These are phyloP conservation scores for Phialemoniopsis sp. DNA, from an alignment of 2,329 filamentous ascomycete genomes.

Conservation along the genomic window DNA sequence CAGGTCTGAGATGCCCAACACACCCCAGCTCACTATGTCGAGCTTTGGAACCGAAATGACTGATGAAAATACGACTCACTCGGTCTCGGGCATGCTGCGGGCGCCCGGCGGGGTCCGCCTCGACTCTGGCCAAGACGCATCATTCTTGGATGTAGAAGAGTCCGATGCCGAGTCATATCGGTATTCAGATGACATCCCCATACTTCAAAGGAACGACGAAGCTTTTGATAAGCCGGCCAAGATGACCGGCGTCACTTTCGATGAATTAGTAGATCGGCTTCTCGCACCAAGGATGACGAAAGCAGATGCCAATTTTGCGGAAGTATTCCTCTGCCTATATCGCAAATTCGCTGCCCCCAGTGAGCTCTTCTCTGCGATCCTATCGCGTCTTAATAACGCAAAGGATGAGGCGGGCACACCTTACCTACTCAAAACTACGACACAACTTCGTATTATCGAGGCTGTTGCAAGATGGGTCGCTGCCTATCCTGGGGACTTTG, in stretches of 20 bases:
- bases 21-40: slow-evolving; percentile 20
- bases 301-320: slow-evolving; percentile 81
- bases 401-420: slow-evolving; percentile 58
- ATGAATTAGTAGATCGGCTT: slow-evolving; percentile 82
- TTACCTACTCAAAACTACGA: slow-evolving; percentile 72
- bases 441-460: slow-evolving; percentile 78
- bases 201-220: slow-evolving; percentile 64
- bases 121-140: slow-evolving; percentile 31
- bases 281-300: slow-evolving; percentile 78
- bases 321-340: slow-evolving; percentile 89
- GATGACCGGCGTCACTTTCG: slow-evolving; percentile 51
- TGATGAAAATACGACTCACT: slow-evolving; percentile 40
- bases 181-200: slow-evolving; percentile 64
- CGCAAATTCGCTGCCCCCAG: slow-evolving; percentile 86
- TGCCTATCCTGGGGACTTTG: slow-evolving; percentile 90
- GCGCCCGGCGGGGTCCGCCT: slow-evolving; percentile 48
- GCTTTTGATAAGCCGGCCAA: slow-evolving; percentile 48
- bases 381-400: slow-evolving; percentile 69
- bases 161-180: slow-evolving; percentile 63
- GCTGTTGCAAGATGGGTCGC: slow-evolving; percentile 87
- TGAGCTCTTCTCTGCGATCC: slow-evolving; percentile 72
- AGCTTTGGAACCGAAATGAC: slow-evolving; percentile 29
- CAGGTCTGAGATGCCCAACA: slow-evolving; percentile 27
- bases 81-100: slow-evolving; percentile 44
- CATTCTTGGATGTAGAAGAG: slow-evolving; percentile 66